Conservation (phyloP, 306 rosid species). For the Prunus fruticosa region DNA sequence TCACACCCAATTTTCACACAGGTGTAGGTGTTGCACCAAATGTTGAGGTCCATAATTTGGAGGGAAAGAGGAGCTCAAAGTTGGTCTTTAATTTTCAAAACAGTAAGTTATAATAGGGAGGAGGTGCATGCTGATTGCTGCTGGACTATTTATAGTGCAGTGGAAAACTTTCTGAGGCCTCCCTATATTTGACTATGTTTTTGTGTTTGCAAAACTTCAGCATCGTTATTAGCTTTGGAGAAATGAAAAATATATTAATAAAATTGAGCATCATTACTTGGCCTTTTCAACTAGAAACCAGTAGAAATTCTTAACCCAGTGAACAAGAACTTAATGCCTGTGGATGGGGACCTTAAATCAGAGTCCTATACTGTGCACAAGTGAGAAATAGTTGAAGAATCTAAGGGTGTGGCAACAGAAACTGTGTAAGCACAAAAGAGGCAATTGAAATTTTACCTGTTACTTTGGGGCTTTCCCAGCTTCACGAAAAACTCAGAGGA, state of each 20-base stretch:
- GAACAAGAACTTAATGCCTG: neutral
- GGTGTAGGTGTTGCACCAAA: neutral
- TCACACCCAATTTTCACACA: slow-evolving; percentile 33
- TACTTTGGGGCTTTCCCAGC: too few relatives aligned
- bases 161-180: neutral
- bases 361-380: too few relatives aligned
- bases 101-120: neutral
- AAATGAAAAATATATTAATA: too few relatives aligned
- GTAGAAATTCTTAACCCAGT: neutral
- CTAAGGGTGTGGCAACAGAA: too few relatives aligned
- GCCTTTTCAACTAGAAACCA: neutral
- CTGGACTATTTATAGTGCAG: neutral
- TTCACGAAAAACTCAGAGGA: too few relatives aligned
- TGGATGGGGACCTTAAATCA: too few relatives aligned
- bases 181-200: neutral
- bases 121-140: neutral
- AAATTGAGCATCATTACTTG: neutral
- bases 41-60: neutral
- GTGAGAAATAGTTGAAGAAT: too few relatives aligned
- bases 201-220: neutral
- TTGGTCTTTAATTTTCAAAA: neutral
- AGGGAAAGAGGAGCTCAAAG: neutral
- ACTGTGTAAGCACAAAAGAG: too few relatives aligned
- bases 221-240: neutral
- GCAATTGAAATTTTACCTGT: too few relatives aligned